A percentile compares a stretch with the other conserved stretches of the same genome.
phyloP scores from a whole-genome alignment of 106 monocot genomes.

The Cymbidium sinense region DNA sequence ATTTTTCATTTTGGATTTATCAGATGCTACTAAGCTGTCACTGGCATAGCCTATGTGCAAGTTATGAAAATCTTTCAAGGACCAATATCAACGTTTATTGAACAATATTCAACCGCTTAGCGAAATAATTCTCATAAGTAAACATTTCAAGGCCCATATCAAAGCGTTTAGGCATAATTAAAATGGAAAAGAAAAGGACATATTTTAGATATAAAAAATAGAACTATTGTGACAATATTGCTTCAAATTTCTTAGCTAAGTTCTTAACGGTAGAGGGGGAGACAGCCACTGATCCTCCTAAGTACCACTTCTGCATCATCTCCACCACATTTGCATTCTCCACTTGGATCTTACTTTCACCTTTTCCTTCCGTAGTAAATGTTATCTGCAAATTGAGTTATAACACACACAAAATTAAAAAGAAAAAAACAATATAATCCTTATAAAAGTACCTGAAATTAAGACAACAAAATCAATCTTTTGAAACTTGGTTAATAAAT shows the following conservation, averaged over 20 bases:
- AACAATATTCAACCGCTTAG: too few relatives aligned
- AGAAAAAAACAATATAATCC: background rate
- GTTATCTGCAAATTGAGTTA: conserved; percentile 40
- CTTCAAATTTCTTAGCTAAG: conserved; percentile 46
- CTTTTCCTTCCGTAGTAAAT: conserved; percentile 59
- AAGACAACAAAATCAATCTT: too few relatives aligned
- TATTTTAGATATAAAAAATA: background rate
- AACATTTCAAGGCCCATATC: too few relatives aligned
- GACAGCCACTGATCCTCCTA: conserved; percentile 65
- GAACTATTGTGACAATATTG: background rate
- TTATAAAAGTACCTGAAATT: too few relatives aligned
- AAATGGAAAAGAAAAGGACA: background rate
- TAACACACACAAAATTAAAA: background rate
- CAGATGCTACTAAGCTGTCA: too few relatives aligned
- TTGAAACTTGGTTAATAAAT: background rate
- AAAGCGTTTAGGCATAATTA: background rate
- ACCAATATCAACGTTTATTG: too few relatives aligned
- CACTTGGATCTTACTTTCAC: conserved; percentile 47
- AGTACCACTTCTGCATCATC: conserved; percentile 85
- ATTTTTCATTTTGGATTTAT: too few relatives aligned
- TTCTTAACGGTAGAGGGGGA: conserved; percentile 66
- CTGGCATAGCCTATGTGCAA: too few relatives aligned
- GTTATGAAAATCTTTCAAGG: too few relatives aligned
- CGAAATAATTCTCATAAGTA: too few relatives aligned
- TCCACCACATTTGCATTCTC: conserved; percentile 66